phyloP scores from a whole-genome alignment of 164 flowering plant species.

The Stephania japonica region DNA sequence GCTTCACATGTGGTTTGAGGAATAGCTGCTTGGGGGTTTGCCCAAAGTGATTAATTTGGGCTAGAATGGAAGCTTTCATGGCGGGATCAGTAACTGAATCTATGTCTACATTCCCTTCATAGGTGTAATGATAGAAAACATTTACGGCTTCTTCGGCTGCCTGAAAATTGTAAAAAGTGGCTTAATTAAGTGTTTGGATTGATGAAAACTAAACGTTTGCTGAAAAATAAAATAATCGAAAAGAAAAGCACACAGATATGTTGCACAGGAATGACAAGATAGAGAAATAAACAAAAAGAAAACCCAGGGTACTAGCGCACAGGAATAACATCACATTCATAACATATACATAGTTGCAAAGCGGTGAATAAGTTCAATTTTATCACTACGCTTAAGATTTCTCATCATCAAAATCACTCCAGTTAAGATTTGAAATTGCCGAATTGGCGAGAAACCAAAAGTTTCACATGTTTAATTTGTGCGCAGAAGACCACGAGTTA shows the following conservation, averaged over 20 bases:
- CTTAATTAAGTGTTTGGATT: background rate
- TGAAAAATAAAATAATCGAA: background rate
- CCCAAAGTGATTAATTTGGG: constrained; percentile 98
- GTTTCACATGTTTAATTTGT: too few species aligned
- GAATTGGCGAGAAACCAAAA: too few species aligned
- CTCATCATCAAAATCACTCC: background rate
- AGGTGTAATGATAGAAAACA: constrained; percentile 97
- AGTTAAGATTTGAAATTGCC: too few species aligned
- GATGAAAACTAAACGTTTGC: background rate
- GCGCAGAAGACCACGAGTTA: too few species aligned
- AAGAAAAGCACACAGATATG: background rate
- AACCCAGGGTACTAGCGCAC: background rate
- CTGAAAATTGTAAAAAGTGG: constrained; percentile 31
- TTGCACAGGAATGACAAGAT: background rate
- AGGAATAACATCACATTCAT: background rate
- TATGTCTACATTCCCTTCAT: constrained; percentile 97
- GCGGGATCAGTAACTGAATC: constrained; percentile 94
- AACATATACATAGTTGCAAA: background rate
- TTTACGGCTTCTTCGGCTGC: constrained; percentile 97
- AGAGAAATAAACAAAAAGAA: background rate
- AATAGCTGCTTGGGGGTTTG: constrained; percentile 97
- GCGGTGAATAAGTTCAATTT: background rate
- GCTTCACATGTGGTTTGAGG: constrained; percentile 76
- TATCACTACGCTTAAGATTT: background rate
- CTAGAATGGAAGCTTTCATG: constrained; percentile 97